Base-by-base conservation (phyloP, 495 filamentous ascomycete species). In the Elasticomyces elasticus region DNA sequence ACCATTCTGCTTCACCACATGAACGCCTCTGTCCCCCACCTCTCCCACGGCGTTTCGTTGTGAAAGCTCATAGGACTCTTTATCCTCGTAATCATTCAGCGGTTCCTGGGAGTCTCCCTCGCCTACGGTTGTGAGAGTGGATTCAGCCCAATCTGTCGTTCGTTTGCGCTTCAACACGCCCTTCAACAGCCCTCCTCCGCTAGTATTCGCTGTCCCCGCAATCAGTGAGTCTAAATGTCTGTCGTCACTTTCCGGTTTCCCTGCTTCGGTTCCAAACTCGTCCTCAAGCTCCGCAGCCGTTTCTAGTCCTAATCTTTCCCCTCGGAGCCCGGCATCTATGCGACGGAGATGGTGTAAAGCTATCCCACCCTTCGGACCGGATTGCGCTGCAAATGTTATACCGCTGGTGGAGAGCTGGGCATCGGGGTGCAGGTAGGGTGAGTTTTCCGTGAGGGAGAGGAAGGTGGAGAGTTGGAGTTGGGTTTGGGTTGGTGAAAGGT, bases 341-440 rank as follows among this genome's bases (percentile, higher is more conserved):
- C 84, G 76, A 63, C 78, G 73, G 45, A 87, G 64, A 60, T 84
- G 82, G 63, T 84, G 79, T 40, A 87, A 67, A 19, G 77, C 76
- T 15, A 86, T 62, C 23, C 79, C 70, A 55, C 71, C 71, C 3
- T 22, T 74, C 1, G 76, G 69, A 38, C 79, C 79, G 11, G 76
- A 74, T 47, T 71, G 69, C 19, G 76, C 72, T 41, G 76, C 28
- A 59, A 62, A 69, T 23, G 44, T 67, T 25, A 80, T 79, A 2
- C 83, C 84, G 37, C 74, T 70, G 52, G 81, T 74, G 43, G 72
- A 78, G 62, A 87, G 76, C 51, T 74, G 71, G 40, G 79, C 77
- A 56, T 82, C 83, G 4, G 84, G 84, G 61, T 85, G 82, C 17
- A 84, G 76, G 38, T 81, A 73, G n/a, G 82, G 72, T 56, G 77